Base-by-base conservation (phyloP, 495 filamentous ascomycete species). In the Chaetomium fimeti region DNA sequence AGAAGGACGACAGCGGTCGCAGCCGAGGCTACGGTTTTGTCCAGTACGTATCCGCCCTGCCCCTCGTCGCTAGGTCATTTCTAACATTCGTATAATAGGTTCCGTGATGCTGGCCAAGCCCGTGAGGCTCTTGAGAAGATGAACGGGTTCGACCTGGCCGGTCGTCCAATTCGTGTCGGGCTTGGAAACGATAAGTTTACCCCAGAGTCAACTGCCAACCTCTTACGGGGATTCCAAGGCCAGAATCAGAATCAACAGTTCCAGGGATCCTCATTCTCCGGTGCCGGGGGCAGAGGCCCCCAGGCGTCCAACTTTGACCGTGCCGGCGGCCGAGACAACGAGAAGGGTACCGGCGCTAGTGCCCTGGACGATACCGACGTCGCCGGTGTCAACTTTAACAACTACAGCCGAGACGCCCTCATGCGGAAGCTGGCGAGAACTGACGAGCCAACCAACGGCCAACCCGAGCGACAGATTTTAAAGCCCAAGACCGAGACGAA, bases 131-230 rank as follows among this genome's bases (percentile, higher is more conserved):
- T 99, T 60, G 91, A 97, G 78, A 94, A 97, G 79, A 97, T 99
- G 94, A 99, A 99, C 79, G 92, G 93, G 56, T 99, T 97, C 81
- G 95, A 98, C 77, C 89, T 99, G 73, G 95, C 93, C 73, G 93
- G 93, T 79, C 92, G 95, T 71, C 91, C 91, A 60, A 98, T 99
- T 73, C 91, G 95, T 72, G 95, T 99, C 79, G 95, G 95, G 76
- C 92, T 99, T 83, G 95, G 95, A 79, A 99, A 96, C 82, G 95
- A 99, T 90, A 98, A 98, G 89, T 99, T 98, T 78, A 98, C 94
- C 81, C 90, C 92, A 67, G 94, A 97, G 81, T 93, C 92, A 77
- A 97, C 90, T 77, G 89, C 91, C 71, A 91, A 90, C 77, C 86
- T 95, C 67, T 78, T 94, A 62, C 92, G 92, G 82, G 91, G 92